Base-by-base conservation (phyloP, 129 eudicot genomes). In the Calendula officinalis region DNA sequence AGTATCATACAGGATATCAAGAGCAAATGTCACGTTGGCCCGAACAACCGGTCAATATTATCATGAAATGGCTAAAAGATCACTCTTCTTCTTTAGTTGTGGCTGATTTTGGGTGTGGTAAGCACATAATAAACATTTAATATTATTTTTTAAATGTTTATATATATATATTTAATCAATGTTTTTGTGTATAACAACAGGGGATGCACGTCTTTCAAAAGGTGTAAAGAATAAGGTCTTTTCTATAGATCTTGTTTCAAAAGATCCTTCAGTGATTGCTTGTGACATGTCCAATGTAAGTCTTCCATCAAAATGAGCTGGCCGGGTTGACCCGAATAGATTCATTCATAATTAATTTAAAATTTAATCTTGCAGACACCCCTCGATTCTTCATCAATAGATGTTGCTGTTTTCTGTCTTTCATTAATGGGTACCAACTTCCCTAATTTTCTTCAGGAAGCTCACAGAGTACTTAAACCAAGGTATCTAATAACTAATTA, bases 1-100 rank as follows among this genome's bases (percentile, higher is more conserved):
- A 91, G 98, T 91, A 91, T 81, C 98, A 91, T 85, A 67, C 86
- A 76, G 98, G 98, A 64, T 91, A 91, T 82, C 98, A 91, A 82
- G 96, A 87, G 68, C 98, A 91, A 81, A 91, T 91, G 96, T 79
- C 88, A 30, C 96, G 81, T 69, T 91, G 98, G 98, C 98, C 98
- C 32, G 90, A 87, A 68, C 95, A 75, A 16, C 98, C 98, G 3
- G 91, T 87, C 71, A 82, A 84, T 76, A 75, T 84, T 8, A 87
- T 91, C 62, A 87, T 81, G 59, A 74, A 84, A 68, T 91, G 98
- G 98, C 78, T 91, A 33, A 91, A 87, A 78, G 94, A 80, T 69
- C 90, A 64, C 22, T 67, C 57, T 55, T 74, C 98, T 58, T 84
- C 98, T 62, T 70, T 91, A 73, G 73, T 91, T 69, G 91, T 91